Conservation (phyloP, 495 filamentous ascomycete genomes). For the Podospora tetraspora region DNA sequence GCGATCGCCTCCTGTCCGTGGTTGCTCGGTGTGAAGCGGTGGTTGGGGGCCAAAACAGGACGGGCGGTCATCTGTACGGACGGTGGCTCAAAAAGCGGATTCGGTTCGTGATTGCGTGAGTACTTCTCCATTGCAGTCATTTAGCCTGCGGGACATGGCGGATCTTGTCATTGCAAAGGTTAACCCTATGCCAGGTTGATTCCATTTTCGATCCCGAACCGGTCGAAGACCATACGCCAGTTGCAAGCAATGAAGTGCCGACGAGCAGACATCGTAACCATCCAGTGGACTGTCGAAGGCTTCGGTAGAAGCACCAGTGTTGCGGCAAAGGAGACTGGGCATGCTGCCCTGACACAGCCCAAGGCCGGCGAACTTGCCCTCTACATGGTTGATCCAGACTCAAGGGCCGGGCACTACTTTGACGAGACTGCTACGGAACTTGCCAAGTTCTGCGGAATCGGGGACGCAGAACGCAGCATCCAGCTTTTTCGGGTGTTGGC, state of each 20-base stretch:
- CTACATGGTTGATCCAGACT: background rate
- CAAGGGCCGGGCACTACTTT: background rate
- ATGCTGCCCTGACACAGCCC: background rate
- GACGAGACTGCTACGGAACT: background rate
- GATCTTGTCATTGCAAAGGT: background rate
- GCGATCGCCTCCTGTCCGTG: background rate
- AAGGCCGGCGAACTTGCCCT: background rate
- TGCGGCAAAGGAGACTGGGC: background rate
- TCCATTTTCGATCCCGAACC: background rate
- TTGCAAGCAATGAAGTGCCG: background rate
- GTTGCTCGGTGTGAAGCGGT: background rate
- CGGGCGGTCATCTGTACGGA: background rate
- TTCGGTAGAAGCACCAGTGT: background rate
- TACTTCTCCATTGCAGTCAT: background rate
- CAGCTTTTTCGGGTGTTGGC: background rate
- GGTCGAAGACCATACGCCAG: background rate
- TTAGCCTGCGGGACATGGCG: too few relatives aligned
- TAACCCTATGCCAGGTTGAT: background rate
- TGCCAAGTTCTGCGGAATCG: background rate
- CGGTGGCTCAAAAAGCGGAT: background rate
- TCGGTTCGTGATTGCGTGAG: background rate
- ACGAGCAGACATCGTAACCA: background rate
- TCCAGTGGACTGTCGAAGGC: background rate
- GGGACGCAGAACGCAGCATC: background rate
- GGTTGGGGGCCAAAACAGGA: background rate